These are phyloP conservation scores for Magnaporthales sp. DNA, from an alignment of 2,329 filamentous ascomycete species.

Conservation along the genomic window DNA sequence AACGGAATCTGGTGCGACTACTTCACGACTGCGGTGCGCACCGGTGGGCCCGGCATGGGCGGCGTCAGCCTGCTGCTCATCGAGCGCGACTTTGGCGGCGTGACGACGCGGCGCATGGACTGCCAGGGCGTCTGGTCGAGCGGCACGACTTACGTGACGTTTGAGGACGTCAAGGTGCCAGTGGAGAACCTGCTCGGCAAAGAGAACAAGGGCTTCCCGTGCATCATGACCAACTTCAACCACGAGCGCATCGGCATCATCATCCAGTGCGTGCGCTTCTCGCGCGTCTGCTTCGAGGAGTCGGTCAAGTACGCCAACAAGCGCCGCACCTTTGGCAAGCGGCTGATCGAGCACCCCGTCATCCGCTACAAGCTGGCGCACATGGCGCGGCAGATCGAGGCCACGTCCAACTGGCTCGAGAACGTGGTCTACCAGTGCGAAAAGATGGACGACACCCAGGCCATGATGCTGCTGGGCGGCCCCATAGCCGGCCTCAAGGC, in stretches of 20 bases:
- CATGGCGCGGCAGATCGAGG: slow-evolving; percentile 97
- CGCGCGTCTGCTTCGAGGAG: slow-evolving; percentile 94
- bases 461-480: slow-evolving; percentile 90
- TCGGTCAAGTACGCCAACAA: slow-evolving; percentile 96
- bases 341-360: slow-evolving; percentile 91
- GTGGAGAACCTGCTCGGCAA: slow-evolving; percentile 99
- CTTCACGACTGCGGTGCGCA: slow-evolving; percentile 94
- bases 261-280: slow-evolving; percentile 93
- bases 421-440: slow-evolving; percentile 89
- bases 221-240: slow-evolving; percentile 99
- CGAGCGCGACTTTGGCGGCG: slow-evolving; percentile 74
- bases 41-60: slow-evolving; percentile 82
- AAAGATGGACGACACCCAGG: slow-evolving; percentile 88
- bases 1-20: slow-evolving; percentile 97
- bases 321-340: slow-evolving; percentile 92
- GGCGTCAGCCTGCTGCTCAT: slow-evolving; percentile 87
- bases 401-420: slow-evolving; percentile 95
- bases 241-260: slow-evolving; percentile 98
- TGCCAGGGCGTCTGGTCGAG: slow-evolving; percentile 96
- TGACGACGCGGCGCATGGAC: slow-evolving; percentile 92
- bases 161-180: slow-evolving; percentile 97
- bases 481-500: slow-evolving; percentile 92
- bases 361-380: slow-evolving; percentile 96
- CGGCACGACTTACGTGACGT: slow-evolving; percentile 95
- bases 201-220: slow-evolving; percentile 93